These are phyloP conservation scores for Pestalotiopsis sp. DNA, from an alignment of 2,329 filamentous ascomycete species.

Conservation along the genomic window DNA sequence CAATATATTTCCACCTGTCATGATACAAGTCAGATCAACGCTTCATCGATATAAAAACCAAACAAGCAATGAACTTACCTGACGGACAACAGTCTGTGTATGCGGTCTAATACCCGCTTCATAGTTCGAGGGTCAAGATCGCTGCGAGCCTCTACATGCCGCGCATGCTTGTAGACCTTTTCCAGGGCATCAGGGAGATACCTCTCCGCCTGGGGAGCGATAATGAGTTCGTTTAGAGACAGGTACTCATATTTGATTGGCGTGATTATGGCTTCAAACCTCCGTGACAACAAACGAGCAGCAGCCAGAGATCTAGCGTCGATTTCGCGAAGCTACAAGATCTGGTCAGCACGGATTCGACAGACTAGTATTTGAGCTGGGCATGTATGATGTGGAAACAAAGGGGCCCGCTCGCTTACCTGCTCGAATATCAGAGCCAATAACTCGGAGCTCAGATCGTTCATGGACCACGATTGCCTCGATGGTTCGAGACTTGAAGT, in stretches of 20 bases:
- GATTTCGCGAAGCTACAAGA: slow-evolving; percentile 38
- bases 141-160: slow-evolving; percentile 41
- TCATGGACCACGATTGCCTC: slow-evolving; percentile 27
- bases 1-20: slow-evolving; percentile 41
- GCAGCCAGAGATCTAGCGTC: slow-evolving; percentile 34
- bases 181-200: slow-evolving; percentile 33
- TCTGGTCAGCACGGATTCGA: slow-evolving; percentile 14
- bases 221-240: slow-evolving; percentile 37
- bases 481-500: slow-evolving; percentile 8
- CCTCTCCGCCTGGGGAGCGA: slow-evolving; percentile 34
- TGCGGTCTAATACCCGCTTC: slow-evolving; percentile 34
- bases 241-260: slow-evolving; percentile 44
- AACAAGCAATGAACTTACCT: slow-evolving; percentile 30
- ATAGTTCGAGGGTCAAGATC: slow-evolving; percentile 40
- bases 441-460: slow-evolving; percentile 44
- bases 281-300: slow-evolving; percentile 39
- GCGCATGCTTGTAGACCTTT: slow-evolving; percentile 40
- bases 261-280: slow-evolving; percentile 42
- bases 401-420: slow-evolving; percentile 26
- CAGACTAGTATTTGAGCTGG: neutral
- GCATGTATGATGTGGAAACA: too few species aligned
- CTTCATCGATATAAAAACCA: too few species aligned
- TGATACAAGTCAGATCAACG: neutral
- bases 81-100: slow-evolving; percentile 39
- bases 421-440: slow-evolving; percentile 43